phyloP scores from a whole-genome alignment of 495 filamentous ascomycete genomes.

The Apiosordaria backusii region DNA sequence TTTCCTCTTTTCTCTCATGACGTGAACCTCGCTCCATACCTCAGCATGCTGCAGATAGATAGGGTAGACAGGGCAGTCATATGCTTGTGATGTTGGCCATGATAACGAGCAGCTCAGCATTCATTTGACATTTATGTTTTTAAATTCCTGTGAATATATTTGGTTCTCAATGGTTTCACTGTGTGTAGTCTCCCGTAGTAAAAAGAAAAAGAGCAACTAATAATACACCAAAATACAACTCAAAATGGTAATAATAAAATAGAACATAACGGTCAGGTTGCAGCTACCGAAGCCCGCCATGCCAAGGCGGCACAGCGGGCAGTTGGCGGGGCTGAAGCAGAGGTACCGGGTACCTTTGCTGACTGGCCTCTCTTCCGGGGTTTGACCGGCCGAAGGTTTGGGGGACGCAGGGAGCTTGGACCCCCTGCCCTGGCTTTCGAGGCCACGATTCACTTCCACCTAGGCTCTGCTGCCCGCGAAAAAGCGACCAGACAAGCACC shows the following conservation, averaged over 20 bases:
- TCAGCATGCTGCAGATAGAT: conserved; percentile 5
- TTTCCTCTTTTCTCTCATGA: not conserved
- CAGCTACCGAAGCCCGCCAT: conserved; percentile 4
- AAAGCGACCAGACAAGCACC: conserved; percentile 9
- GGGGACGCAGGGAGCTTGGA: conserved; percentile 24
- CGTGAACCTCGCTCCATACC: not conserved
- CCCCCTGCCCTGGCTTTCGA: conserved; percentile 30
- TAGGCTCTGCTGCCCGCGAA: conserved; percentile 7
- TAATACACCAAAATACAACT: conserved; percentile 11
- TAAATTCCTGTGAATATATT: too few relatives aligned
- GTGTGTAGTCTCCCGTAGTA: too few relatives aligned
- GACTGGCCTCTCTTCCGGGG: conserved; percentile 14
- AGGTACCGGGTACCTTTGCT: conserved; percentile 9
- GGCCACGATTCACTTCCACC: conserved; percentile 37
- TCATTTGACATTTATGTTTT: conserved; percentile 14
- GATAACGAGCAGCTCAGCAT: not conserved
- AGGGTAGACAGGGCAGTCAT: conserved; percentile 1
- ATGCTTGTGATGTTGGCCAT: not conserved
- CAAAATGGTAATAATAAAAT: not conserved
- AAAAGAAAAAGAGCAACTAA: too few relatives aligned
- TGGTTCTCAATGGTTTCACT: too few relatives aligned
- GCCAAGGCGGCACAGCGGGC: conserved; percentile 4
- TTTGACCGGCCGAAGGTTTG: conserved; percentile 12
- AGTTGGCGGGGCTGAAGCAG: conserved; percentile 1
- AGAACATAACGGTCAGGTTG: conserved; percentile 10